Percentiles rank a stretch among this genome's conserved stretches.
Conservation (phyloP, 306 rosid genomes). For the Medicago lupulina region DNA sequence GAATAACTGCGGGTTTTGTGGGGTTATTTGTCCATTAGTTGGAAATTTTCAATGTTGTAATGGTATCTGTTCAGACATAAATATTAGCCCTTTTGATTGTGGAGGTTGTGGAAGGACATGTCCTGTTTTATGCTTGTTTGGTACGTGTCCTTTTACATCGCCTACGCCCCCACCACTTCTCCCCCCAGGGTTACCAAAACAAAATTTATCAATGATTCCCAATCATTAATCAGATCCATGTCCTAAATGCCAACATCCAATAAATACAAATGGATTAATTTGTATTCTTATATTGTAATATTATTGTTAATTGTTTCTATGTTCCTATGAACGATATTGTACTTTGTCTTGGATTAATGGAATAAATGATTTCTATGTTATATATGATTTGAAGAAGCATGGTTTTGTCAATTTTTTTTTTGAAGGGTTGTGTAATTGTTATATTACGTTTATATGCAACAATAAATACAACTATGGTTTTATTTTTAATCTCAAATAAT, state of each 20-base stretch:
- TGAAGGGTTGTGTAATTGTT: no score
- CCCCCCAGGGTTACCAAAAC: neutral
- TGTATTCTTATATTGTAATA: neutral
- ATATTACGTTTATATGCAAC: no score
- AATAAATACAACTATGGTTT: no score
- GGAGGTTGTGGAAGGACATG: conserved; percentile 68
- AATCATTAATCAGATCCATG: neutral
- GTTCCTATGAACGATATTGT: neutral
- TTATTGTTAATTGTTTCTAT: neutral
- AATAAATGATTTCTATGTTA: no score
- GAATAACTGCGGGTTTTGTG: conserved; percentile 63
- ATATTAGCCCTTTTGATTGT: conserved; percentile 49
- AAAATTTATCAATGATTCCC: neutral
- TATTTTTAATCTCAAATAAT: no score
- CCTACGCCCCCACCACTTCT: neutral
- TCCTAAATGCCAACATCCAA: no score
- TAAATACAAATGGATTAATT: neutral
- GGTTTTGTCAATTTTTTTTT: no score
- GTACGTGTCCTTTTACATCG: conserved; percentile 53
- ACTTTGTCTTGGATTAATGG: neutral
- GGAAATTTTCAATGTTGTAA: conserved; percentile 56
- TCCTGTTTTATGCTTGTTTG: conserved; percentile 52
- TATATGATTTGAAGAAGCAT: no score
- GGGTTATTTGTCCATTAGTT: conserved; percentile 35
- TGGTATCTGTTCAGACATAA: conserved; percentile 53